Evolutionary conservation across 345 rosid species (phyloP), one percentile per base, ranked within the genome.

Genomic region (Adansonia digitata): DNA sequence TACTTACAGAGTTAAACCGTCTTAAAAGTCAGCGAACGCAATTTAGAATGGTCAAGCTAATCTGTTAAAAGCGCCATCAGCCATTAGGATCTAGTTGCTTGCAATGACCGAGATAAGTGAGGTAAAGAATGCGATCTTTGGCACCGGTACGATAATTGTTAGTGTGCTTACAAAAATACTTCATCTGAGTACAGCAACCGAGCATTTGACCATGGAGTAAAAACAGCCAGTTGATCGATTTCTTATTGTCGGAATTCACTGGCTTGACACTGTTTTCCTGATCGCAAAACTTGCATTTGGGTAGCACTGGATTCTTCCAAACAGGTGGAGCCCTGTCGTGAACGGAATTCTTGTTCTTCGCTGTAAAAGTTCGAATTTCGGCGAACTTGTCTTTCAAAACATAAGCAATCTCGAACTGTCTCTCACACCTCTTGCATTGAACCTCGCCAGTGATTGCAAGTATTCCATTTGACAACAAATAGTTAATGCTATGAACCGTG

Each of bases 81-180:
- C 82, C 82, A 4, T 3, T 37, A 7, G 97, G 93, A 22, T 89
- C 77, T 14, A 94, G 92, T 85, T 92, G 97, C 69, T 86, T 88
- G 71, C 92, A 89, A n/a, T 90, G 63, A 0, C 82, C 87, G 1
- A 94, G 69, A 74, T 92, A 94, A 1, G 96, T 82, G 48, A 81
- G 81, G 78, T 84, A 94, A 20, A 94, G 85, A 39, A 94, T 86
- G 12, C 97, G 92, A 77, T 94, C 89, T 64, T 94, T 94, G 0
- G 98, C 96, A 34, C 94, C 96, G 7, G 97, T 92, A 0, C 97
- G 85, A 76, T 94, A 97, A 64, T 81, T 87, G 59, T 81, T 84
- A 0, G 91, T 84, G 56, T 94, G 94, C 81, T 91, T 92, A 74
- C 98, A 94, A 43, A 94, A 91, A 82, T 94, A 91, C 87, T 89